Evolutionary conservation across 805 yeast species (phyloP).

Genomic region (Suhomyces sp.): DNA sequence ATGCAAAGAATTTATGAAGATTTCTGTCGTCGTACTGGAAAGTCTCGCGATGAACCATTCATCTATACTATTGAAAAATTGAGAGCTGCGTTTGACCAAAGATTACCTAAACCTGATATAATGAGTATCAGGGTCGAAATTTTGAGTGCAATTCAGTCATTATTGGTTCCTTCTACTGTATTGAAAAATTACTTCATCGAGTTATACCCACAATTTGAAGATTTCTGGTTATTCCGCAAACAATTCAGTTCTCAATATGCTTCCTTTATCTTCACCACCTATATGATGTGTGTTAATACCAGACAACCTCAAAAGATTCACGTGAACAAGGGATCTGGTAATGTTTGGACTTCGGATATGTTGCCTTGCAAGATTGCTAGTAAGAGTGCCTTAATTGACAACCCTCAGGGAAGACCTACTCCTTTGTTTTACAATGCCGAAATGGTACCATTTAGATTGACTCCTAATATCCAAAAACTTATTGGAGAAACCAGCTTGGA

Average conservation of each 20-base stretch:
- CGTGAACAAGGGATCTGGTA: slow-evolving; percentile 78
- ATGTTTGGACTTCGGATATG: slow-evolving; percentile 94
- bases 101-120: slow-evolving; percentile 89
- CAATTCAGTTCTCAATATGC: slow-evolving; percentile 96
- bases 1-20: slow-evolving; percentile 86
- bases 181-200: slow-evolving; percentile 74
- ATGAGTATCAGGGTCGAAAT: slow-evolving; percentile 89
- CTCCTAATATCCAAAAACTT: slow-evolving; percentile 91
- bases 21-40: slow-evolving; percentile 69
- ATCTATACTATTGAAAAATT: slow-evolving; percentile 81
- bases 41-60: slow-evolving; percentile 85
- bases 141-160: slow-evolving; percentile 81
- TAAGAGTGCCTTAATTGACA: slow-evolving; percentile 30
- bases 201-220: slow-evolving; percentile 76
- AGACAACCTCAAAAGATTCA: slow-evolving; percentile 93
- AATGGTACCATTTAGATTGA: slow-evolving; percentile 91
- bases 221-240: slow-evolving; percentile 95
- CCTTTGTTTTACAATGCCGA: slow-evolving; percentile 92
- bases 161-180: slow-evolving; percentile 81
- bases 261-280: slow-evolving; percentile 85
- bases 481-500: slow-evolving; percentile 94
- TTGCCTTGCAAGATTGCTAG: slow-evolving; percentile 81
- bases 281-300: slow-evolving; percentile 89
- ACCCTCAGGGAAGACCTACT: slow-evolving; percentile 50
- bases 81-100: slow-evolving; percentile 90